Conservation (phyloP, 2,329 filamentous ascomycete species). For the Iodosphaeria phyllophila region DNA sequence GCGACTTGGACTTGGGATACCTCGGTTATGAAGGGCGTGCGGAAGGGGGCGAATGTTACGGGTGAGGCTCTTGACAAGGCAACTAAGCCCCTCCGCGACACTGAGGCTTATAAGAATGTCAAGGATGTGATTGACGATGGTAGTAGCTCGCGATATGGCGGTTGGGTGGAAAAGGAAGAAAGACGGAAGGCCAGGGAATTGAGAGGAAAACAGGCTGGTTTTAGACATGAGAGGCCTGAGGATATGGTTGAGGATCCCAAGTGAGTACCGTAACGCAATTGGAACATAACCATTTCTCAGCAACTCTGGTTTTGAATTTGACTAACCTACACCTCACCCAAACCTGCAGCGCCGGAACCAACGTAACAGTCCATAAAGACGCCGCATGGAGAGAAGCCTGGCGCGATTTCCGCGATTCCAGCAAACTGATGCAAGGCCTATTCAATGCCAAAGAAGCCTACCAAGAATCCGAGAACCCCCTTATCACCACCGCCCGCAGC, state of each 20-base stretch:
- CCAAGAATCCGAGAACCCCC: slow-evolving; percentile 91
- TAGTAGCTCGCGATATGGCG: slow-evolving; percentile 86
- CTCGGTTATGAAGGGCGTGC: slow-evolving; percentile 73
- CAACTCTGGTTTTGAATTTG: slow-evolving; percentile 4
- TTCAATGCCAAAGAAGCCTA: slow-evolving; percentile 77
- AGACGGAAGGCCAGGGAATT: slow-evolving; percentile 60
- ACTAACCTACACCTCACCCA: too few species aligned
- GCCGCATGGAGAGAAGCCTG: slow-evolving; percentile 97
- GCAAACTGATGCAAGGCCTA: slow-evolving; percentile 70
- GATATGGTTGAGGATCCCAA: slow-evolving; percentile 68
- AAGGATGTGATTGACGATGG: slow-evolving; percentile 96
- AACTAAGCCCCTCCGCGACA: slow-evolving; percentile 86
- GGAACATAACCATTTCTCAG: too few species aligned
- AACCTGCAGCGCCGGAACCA: slow-evolving; percentile 64
- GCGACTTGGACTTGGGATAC: slow-evolving; percentile 98
- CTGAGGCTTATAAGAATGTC: slow-evolving; percentile 84
- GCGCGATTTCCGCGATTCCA: slow-evolving; percentile 84
- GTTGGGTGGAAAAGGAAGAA: slow-evolving; percentile 95
- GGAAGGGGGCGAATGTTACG: slow-evolving; percentile 70
- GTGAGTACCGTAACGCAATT: too few species aligned
- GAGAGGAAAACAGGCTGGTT: slow-evolving; percentile 40
- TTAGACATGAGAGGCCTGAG: slow-evolving; percentile 31
- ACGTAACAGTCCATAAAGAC: slow-evolving; percentile 91
- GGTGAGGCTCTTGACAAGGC: slow-evolving; percentile 80
- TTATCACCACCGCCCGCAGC: slow-evolving; percentile 80